Conservation (phyloP, 768 basidiomycete species). For the Leccinum sublutescens region DNA sequence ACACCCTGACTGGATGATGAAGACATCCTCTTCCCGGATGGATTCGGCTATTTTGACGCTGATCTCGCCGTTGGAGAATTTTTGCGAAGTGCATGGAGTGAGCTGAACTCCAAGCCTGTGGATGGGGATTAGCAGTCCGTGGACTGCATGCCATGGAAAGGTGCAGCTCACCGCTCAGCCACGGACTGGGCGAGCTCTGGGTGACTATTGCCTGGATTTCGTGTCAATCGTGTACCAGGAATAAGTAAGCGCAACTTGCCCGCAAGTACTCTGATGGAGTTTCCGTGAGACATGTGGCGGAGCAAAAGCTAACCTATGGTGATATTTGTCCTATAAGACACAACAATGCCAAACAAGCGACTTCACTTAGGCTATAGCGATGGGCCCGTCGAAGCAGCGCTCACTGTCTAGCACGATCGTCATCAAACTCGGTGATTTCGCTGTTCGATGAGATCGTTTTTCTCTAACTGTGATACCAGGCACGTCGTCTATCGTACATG, state of each 20-base stretch:
- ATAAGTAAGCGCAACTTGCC: slow-evolving; percentile 42
- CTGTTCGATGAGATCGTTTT: background rate
- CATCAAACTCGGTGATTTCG: slow-evolving; percentile 74
- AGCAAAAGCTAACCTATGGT: slow-evolving; percentile 2
- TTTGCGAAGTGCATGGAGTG: slow-evolving; percentile 80
- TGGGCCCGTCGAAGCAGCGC: slow-evolving; percentile 25
- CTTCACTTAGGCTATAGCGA: background rate
- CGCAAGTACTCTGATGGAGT: slow-evolving; percentile 72
- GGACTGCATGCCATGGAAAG: slow-evolving; percentile 40
- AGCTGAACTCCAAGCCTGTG: slow-evolving; percentile 86
- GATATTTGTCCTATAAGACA: slow-evolving; percentile 9
- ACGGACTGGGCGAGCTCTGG: slow-evolving; percentile 95
- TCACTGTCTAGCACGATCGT: slow-evolving; percentile 63
- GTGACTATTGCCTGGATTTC: slow-evolving; percentile 87
- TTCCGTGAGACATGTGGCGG: slow-evolving; percentile 68
- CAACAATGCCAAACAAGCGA: slow-evolving; percentile 18
- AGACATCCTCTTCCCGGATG: slow-evolving; percentile 96
- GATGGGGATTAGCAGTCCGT: slow-evolving; percentile 48
- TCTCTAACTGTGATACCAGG: slow-evolving; percentile 40
- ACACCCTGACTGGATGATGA: slow-evolving; percentile 93
- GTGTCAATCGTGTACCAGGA: slow-evolving; percentile 10
- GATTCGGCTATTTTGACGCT: slow-evolving; percentile 94
- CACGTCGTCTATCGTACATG: slow-evolving; percentile 95
- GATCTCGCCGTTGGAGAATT: slow-evolving; percentile 94
- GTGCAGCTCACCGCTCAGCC: slow-evolving; percentile 90